Conservation (phyloP, 208 protist genomes). For the Leishmania tropica region DNA sequence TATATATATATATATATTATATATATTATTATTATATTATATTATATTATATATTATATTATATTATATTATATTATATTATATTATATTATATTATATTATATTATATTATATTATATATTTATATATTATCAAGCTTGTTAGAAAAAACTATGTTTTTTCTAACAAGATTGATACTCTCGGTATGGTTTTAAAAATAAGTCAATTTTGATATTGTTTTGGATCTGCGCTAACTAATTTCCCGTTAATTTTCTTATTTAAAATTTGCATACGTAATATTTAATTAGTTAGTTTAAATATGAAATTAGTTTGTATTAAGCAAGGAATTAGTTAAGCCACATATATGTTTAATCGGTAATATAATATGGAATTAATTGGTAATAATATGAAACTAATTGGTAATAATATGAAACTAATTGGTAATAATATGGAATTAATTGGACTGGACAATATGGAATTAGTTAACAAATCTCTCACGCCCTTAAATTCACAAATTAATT, state of each 20-base stretch:
- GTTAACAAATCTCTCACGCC: too few species aligned
- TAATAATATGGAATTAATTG: conserved; percentile 13
- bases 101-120: conserved; percentile 22
- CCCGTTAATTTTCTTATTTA: neutral
- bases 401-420: conserved; percentile 23
- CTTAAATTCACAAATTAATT: too few species aligned
- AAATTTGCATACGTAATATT: neutral
- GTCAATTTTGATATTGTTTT: neutral
- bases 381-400: neutral
- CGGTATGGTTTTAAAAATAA: neutral
- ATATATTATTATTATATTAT: conserved; percentile 30
- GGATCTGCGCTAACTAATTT: conserved; percentile 26
- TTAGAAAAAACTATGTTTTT: conserved; percentile 12
- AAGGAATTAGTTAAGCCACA: too few species aligned
- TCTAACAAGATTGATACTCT: conserved; percentile 1
- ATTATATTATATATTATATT: conserved; percentile 14
- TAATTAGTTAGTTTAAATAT: neutral
- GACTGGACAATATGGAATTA: neutral
- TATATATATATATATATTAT: conserved; percentile 16
- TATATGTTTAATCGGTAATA: neutral
- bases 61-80: conserved; percentile 21
- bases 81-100: conserved; percentile 25
- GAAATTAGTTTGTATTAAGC: too few species aligned
- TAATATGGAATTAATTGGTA: neutral
- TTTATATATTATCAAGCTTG: neutral